These are phyloP conservation scores for Botrytis medusae DNA, from an alignment of 2,329 filamentous ascomycete genomes.

Conservation along the genomic window DNA sequence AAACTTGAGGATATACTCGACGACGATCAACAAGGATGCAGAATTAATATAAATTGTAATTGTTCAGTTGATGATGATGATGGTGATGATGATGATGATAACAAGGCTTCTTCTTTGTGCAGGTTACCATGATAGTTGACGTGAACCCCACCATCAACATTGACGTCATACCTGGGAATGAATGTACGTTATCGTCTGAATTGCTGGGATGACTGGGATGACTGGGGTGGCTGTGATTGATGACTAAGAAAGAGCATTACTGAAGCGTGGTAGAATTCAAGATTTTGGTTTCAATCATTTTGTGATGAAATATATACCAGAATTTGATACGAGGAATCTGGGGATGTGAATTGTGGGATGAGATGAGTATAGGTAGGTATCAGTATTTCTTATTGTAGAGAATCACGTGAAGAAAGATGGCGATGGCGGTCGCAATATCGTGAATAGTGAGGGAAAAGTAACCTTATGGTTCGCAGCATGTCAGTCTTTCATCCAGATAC, in stretches of 20 bases:
- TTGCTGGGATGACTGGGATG: not conserved
- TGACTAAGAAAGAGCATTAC: not conserved
- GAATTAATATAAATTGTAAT: not conserved
- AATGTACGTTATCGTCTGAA: not conserved
- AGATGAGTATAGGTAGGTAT: too few species aligned
- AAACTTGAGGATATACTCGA: conserved; percentile 2
- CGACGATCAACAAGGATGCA: not conserved
- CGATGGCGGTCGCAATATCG: too few species aligned
- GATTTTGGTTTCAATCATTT: not conserved
- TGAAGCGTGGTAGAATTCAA: not conserved
- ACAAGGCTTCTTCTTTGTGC: not conserved
- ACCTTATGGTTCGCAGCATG: too few species aligned
- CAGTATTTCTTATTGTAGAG: too few species aligned
- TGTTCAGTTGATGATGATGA: not conserved
- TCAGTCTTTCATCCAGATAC: too few species aligned
- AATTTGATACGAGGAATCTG: not conserved
- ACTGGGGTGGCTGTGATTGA: not conserved
- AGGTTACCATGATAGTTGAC: not conserved
- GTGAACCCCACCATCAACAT: not conserved
- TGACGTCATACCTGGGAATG: not conserved
- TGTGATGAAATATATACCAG: not conserved
- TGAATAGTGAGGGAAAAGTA: too few species aligned
- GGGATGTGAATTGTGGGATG: not conserved
- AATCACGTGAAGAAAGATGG: too few species aligned
- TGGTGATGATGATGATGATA: not conserved